These are phyloP conservation scores for Cornus suecica DNA, from an alignment of 148 eudicot genomes.

Conservation along the genomic window DNA sequence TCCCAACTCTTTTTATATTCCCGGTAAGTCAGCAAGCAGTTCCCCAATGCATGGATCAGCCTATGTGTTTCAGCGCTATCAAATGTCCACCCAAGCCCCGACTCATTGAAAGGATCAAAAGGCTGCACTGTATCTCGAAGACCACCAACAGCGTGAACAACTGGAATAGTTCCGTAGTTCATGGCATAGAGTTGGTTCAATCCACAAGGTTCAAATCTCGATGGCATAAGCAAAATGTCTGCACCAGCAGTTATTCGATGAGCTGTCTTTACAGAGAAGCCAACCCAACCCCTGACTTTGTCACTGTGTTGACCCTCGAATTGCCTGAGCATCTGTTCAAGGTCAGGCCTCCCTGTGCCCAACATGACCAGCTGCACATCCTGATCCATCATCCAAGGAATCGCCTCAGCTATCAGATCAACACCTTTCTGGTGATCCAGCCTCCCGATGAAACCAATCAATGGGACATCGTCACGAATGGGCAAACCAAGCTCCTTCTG, in stretches of 20 bases:
- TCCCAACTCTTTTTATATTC: conserved; percentile 74
- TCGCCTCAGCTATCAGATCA: conserved; percentile 81
- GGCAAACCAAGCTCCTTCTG: conserved; percentile 88
- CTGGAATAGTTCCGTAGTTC: conserved; percentile 89
- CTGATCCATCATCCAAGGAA: conserved; percentile 88
- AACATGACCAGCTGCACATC: conserved; percentile 86
- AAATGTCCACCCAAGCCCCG: conserved; percentile 91
- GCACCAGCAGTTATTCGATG: conserved; percentile 95
- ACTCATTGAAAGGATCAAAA: conserved; percentile 67
- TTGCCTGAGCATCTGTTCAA: conserved; percentile 75
- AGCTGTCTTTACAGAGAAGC: conserved; percentile 83
- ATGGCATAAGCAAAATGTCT: conserved; percentile 90
- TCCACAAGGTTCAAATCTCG: conserved; percentile 97
- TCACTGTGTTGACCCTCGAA: conserved; percentile 63
- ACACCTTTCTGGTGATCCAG: conserved; percentile 88
- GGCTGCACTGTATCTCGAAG: conserved; percentile 85
- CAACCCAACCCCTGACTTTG: conserved; percentile 80
- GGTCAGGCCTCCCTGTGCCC: conserved; percentile 78
- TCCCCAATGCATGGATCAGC: conserved; percentile 68
- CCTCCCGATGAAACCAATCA: conserved; percentile 92
- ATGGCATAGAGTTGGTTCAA: conserved; percentile 94
- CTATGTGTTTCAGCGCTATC: conserved; percentile 57
- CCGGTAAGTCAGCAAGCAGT: conserved; percentile 67
- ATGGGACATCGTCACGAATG: conserved; percentile 56
- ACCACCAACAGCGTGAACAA: conserved; percentile 98